Percentiles rank a stretch among this genome's conserved stretches.
Evolutionary conservation across 176 grass and related monocot genomes (phyloP).

Genomic region (Triticum aestivum): DNA sequence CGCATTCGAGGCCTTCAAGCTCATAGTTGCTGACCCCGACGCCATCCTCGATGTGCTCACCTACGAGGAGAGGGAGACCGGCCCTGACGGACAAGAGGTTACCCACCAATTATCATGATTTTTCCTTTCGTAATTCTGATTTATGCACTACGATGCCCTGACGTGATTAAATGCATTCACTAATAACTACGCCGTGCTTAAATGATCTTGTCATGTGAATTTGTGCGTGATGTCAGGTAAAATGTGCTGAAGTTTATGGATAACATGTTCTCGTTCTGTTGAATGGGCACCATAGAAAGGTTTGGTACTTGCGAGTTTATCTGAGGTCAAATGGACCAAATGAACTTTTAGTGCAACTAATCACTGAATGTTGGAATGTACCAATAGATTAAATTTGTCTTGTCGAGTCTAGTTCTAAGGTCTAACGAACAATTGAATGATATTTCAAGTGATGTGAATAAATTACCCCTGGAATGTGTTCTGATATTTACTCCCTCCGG

Average conservation of each 20-base stretch:
- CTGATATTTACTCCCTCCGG: not conserved
- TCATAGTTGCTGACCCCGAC: constrained; percentile 55
- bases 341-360: not conserved
- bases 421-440: not conserved
- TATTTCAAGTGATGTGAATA: not conserved
- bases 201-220: not conserved
- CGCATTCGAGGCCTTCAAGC: constrained; percentile 68
- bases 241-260: not conserved
- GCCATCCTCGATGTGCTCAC: constrained; percentile 48
- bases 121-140: not conserved
- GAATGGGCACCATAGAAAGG: not conserved
- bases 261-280: not conserved
- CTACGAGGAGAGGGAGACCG: constrained; percentile 53
- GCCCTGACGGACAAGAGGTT: constrained; percentile 57
- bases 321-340: not conserved
- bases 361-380: not conserved
- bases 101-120: not conserved
- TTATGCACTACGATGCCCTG: not conserved
- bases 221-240: not conserved
- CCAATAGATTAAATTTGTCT: not conserved
- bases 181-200: not conserved
- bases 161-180: not conserved
- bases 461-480: not conserved
- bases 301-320: not conserved
- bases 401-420: not conserved